phyloP scores from a whole-genome alignment of 2,329 filamentous ascomycete species.

The Exophiala xenobiotica region DNA sequence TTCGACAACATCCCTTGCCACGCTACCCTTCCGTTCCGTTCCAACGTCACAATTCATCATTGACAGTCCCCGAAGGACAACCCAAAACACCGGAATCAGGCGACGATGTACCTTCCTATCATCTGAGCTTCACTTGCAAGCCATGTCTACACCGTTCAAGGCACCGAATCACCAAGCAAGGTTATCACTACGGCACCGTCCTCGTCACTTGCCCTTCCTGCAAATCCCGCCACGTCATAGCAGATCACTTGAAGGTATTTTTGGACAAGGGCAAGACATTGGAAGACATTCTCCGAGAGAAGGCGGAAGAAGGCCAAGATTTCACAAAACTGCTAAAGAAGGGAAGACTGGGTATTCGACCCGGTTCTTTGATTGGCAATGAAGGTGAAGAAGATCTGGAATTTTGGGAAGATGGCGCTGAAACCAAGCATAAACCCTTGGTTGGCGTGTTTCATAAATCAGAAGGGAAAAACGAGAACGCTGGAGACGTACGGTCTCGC shows the following conservation, averaged over 20 bases:
- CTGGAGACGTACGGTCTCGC: no score
- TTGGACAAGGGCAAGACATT: constrained; percentile 43
- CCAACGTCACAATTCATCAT: constrained; percentile 22
- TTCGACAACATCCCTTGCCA: background rate
- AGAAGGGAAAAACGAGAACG: background rate
- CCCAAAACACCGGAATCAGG: constrained; percentile 7
- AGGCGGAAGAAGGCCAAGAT: constrained; percentile 56
- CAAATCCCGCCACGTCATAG: constrained; percentile 84
- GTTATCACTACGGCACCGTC: constrained; percentile 86
- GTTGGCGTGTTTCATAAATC: constrained; percentile 1
- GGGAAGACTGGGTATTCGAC: constrained; percentile 70
- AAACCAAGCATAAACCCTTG: constrained; percentile 32
- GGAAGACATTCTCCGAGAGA: constrained; percentile 43
- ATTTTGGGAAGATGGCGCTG: constrained; percentile 76
- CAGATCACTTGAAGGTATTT: constrained; percentile 74
- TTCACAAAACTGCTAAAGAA: constrained; percentile 65
- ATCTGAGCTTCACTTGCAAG: constrained; percentile 88
- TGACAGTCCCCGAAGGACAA: constrained; percentile 15
- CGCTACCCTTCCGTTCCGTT: constrained; percentile 1
- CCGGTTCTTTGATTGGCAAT: constrained; percentile 48
- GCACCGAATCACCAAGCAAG: constrained; percentile 88
- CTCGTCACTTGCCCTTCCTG: constrained; percentile 86
- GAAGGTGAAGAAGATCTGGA: constrained; percentile 81
- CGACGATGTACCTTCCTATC: constrained; percentile 60
- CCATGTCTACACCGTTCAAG: constrained; percentile 77